A percentile compares a stretch with the other conserved stretches of the same genome.
Evolutionary conservation across 2,329 filamentous ascomycete genomes (phyloP).

Genomic region (Colletotrichum trifolii): DNA sequence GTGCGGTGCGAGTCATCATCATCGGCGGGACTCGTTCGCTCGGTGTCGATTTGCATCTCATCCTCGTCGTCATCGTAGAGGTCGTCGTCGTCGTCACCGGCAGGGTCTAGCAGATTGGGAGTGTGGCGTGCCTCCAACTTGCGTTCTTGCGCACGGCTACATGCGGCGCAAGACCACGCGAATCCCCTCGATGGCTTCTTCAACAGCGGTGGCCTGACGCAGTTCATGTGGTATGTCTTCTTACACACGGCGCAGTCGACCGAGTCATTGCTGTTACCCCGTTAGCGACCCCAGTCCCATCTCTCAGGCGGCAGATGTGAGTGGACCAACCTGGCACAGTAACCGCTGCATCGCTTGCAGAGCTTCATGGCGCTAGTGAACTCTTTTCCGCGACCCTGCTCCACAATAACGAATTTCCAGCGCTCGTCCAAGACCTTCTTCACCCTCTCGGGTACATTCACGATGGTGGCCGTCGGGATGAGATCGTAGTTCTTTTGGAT

Average conservation of each 20-base stretch:
- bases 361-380: constrained; percentile 95
- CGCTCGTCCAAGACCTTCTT: constrained; percentile 96
- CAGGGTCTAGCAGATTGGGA: constrained; percentile 76
- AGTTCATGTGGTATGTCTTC: constrained; percentile 98
- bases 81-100: constrained; percentile 75
- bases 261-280: constrained; percentile 78
- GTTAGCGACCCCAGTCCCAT: constrained; percentile 22
- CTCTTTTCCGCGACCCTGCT: constrained; percentile 93
- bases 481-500: constrained; percentile 98
- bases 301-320: constrained; percentile 19
- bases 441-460: constrained; percentile 95
- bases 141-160: constrained; percentile 93
- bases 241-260: constrained; percentile 96
- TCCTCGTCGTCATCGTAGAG: constrained; percentile 78
- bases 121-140: constrained; percentile 92
- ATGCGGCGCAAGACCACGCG: constrained; percentile 96
- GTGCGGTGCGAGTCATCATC: constrained; percentile 65
- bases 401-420: constrained; percentile 96
- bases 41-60: constrained; percentile 64
- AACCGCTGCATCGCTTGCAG: constrained; percentile 91
- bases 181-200: constrained; percentile 98
- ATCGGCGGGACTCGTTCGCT: constrained; percentile 72
- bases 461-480: constrained; percentile 89
- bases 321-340: constrained; percentile 82
- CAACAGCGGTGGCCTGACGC: constrained; percentile 87